These are phyloP conservation scores for Termitomyces sp. DNA, from an alignment of 768 basidiomycete species.

Conservation along the genomic window DNA sequence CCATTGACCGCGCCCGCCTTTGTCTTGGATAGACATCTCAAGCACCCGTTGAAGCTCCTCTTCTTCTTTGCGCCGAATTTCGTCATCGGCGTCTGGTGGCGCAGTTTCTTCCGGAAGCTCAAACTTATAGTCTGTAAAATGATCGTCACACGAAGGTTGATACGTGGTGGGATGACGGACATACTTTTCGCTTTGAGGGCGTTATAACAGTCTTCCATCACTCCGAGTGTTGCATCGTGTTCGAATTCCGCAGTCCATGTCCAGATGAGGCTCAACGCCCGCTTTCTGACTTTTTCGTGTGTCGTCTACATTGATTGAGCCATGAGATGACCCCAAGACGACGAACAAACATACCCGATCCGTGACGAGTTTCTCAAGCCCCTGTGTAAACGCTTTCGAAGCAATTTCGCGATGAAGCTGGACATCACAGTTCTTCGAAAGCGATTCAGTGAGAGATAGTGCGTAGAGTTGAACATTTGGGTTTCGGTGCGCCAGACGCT, in stretches of 20 bases:
- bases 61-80: slow-evolving; percentile 78
- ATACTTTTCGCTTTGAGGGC: slow-evolving; percentile 77
- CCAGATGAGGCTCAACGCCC: slow-evolving; percentile 66
- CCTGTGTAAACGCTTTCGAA: slow-evolving; percentile 85
- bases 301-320: slow-evolving; percentile 52
- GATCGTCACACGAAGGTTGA: neutral
- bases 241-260: slow-evolving; percentile 85
- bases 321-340: neutral
- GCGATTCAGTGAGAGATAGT: slow-evolving; percentile 78
- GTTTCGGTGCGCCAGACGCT: slow-evolving; percentile 89
- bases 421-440: slow-evolving; percentile 87
- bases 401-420: slow-evolving; percentile 82
- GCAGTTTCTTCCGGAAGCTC: slow-evolving; percentile 54
- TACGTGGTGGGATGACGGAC: slow-evolving; percentile 1
- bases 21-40: slow-evolving; percentile 90
- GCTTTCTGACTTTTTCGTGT: slow-evolving; percentile 83
- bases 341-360: slow-evolving; percentile 62
- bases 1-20: slow-evolving; percentile 69
- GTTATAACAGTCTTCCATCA: slow-evolving; percentile 90
- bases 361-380: slow-evolving; percentile 77
- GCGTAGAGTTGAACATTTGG: slow-evolving; percentile 97
- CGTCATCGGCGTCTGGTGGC: slow-evolving; percentile 71
- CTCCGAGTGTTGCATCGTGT: slow-evolving; percentile 68
- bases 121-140: slow-evolving; percentile 61
- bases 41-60: slow-evolving; percentile 92